Conservation (phyloP, 108 stramenopile species). For the Nitzschia putrida region DNA sequence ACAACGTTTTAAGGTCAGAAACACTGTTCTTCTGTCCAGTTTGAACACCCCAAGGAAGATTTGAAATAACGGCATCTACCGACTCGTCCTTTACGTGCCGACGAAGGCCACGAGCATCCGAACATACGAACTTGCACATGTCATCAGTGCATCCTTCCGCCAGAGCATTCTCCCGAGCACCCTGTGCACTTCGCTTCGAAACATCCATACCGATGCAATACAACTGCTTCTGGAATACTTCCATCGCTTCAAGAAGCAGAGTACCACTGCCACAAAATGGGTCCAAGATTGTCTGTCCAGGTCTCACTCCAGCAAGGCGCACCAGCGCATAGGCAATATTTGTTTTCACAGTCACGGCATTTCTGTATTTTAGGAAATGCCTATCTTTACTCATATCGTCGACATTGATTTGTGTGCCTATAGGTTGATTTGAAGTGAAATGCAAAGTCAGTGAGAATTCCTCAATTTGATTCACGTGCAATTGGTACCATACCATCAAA, state of each 20-base stretch:
- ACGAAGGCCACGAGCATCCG: slow-evolving; percentile 60
- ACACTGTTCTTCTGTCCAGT: slow-evolving; percentile 64
- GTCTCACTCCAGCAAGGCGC: slow-evolving; percentile 50
- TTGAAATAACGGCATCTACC: slow-evolving; percentile 60
- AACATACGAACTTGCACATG: slow-evolving; percentile 56
- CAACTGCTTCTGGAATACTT: slow-evolving; percentile 43
- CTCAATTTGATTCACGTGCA: too few species aligned
- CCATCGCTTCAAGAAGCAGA: slow-evolving; percentile 58
- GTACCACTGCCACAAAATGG: slow-evolving; percentile 67
- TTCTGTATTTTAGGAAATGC: slow-evolving; percentile 64
- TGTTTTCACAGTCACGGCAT: slow-evolving; percentile 72
- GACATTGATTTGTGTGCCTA: slow-evolving; percentile 56
- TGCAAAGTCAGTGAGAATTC: too few species aligned
- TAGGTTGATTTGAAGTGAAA: background rate
- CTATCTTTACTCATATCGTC: slow-evolving; percentile 63
- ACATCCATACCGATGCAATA: slow-evolving; percentile 69
- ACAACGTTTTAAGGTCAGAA: slow-evolving; percentile 63
- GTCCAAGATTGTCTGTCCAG: slow-evolving; percentile 50
- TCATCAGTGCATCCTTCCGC: slow-evolving; percentile 37
- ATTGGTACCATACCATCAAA: background rate
- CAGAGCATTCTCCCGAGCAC: slow-evolving; percentile 60
- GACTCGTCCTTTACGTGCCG: slow-evolving; percentile 55
- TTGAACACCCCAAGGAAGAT: slow-evolving; percentile 74
- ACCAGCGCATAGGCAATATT: slow-evolving; percentile 73
- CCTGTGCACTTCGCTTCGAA: slow-evolving; percentile 51